Evolutionary conservation across 2,329 filamentous ascomycete species (phyloP).

Genomic region (Exophiala oligosperma): DNA sequence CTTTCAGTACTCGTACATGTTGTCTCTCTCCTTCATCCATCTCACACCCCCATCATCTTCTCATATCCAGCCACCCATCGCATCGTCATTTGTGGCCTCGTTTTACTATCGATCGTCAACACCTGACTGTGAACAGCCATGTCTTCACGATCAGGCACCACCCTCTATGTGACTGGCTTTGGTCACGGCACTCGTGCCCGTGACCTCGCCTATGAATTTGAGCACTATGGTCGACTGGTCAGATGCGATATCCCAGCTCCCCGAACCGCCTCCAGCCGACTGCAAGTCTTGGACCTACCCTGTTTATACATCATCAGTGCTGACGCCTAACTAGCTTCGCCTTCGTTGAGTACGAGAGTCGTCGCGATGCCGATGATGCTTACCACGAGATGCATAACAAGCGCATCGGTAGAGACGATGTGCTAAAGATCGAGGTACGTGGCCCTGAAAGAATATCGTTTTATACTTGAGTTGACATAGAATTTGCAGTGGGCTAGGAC

Average conservation of each 20-base stretch:
- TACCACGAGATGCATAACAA: conserved; percentile 99
- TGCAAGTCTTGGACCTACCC: conserved; percentile 66
- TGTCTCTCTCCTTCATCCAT: conserved; percentile 1
- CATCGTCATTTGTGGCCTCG: conserved; percentile 7
- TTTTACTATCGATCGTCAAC: background rate
- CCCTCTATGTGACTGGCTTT: conserved; percentile 98
- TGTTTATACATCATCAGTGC: conserved; percentile 19
- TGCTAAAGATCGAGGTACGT: conserved; percentile 94
- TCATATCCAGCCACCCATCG: conserved; percentile 1
- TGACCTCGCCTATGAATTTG: conserved; percentile 99
- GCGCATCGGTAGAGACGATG: conserved; percentile 90
- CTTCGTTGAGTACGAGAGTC: conserved; percentile 98
- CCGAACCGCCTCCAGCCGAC: conserved; percentile 85
- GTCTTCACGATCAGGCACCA: conserved; percentile 72
- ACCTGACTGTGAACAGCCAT: conserved; percentile 3
- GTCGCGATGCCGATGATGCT: conserved; percentile 95
- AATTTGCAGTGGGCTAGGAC: conserved; percentile 85
- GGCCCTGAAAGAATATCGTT: background rate
- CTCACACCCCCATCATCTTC: background rate
- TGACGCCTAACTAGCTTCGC: conserved; percentile 68
- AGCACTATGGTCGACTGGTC: conserved; percentile 98
- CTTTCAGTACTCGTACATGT: background rate
- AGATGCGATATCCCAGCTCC: conserved; percentile 98
- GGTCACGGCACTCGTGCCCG: conserved; percentile 97
- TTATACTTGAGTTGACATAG: background rate